Base-by-base conservation (phyloP, 2,329 filamentous ascomycete species). In the Clonostachys rhizophaga region DNA sequence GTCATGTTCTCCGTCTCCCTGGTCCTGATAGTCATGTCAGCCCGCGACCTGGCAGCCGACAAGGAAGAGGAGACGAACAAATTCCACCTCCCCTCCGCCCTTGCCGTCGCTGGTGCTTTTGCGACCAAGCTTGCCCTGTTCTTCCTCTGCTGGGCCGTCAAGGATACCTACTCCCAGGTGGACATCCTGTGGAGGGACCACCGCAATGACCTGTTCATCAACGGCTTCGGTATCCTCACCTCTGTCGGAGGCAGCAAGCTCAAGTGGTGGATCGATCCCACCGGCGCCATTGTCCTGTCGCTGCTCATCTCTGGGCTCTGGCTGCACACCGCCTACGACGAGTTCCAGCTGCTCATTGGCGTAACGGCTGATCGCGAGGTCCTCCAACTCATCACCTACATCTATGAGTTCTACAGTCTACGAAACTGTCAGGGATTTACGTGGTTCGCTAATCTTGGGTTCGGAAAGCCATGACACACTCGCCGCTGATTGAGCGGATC, bases 1-100 rank as follows among this genome's bases (percentile, higher is more conserved):
- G 67, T 85, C 49, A 84, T 85, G 79, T 83, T 81, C 3, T 84
- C 81, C 0, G 81, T 84, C 5, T 79, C 79, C 12, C 63, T 85
- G 14, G 58, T 74, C 10, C 81, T 79, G 44, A 73, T 83, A 7
- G 42, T 44, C 42, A 44, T 44, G 42, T 44, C 42, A 11, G 42
- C 42, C 14, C 42, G 24, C 6, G 42, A 44, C 30, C 17, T 44
- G 5, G 42, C 30, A 12, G 24, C 17, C 14, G 42, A 17, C 5
- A 33, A 12, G 11, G 42, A 44, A 14, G 42, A 44, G 30, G 42
- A 44, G 42, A 44, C 42, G 14, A 44, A 44, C 42, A 20, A 33
- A 7, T 44, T 44, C 42, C 42, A 44, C 24, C 30, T 44, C 6
- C 24, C 42, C 11, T 20, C 42, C 14, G 42, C 35, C 42, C 14